Evolutionary conservation across 352 stramenopile genomes (phyloP).

Genomic region (Plasmopara halstedii): DNA sequence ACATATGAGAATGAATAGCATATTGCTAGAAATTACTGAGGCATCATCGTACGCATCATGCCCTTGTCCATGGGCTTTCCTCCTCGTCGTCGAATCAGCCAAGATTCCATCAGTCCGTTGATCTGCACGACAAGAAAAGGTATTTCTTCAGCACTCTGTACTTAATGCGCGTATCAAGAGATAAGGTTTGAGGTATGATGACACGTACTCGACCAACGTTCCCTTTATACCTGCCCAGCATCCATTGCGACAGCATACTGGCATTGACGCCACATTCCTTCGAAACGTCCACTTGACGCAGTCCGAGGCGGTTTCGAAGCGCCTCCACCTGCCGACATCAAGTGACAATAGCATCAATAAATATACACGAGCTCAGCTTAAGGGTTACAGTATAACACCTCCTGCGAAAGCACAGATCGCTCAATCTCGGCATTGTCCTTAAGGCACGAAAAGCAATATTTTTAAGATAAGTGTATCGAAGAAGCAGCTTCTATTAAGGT

Average conservation of each 20-base stretch:
- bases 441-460: constrained; percentile 1
- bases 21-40: not conserved
- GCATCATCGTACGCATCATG: constrained; percentile 33
- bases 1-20: not conserved
- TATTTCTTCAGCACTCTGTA: not conserved
- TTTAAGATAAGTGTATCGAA: not conserved
- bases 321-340: constrained; percentile 46
- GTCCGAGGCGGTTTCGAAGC: constrained; percentile 57
- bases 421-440: constrained; percentile 84
- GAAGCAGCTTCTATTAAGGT: not conserved
- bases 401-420: constrained; percentile 69
- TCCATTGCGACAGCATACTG: constrained; percentile 84
- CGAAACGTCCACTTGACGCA: constrained; percentile 76
- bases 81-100: constrained; percentile 70
- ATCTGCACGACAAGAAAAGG: constrained; percentile 30
- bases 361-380: not conserved
- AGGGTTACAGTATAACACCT: constrained; percentile 19
- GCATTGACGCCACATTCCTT: constrained; percentile 83
- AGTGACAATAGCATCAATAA: not conserved
- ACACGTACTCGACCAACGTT: constrained; percentile 69
- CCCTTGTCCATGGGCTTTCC: constrained; percentile 77
- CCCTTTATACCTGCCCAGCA: constrained; percentile 79
- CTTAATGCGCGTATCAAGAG: too few relatives aligned
- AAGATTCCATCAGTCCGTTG: constrained; percentile 81
- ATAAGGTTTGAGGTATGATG: too few relatives aligned